A percentile compares a stretch with the other conserved stretches of the same genome.
Conservation (phyloP, 108 stramenopile species). For the Stephanodiscus triporus region DNA sequence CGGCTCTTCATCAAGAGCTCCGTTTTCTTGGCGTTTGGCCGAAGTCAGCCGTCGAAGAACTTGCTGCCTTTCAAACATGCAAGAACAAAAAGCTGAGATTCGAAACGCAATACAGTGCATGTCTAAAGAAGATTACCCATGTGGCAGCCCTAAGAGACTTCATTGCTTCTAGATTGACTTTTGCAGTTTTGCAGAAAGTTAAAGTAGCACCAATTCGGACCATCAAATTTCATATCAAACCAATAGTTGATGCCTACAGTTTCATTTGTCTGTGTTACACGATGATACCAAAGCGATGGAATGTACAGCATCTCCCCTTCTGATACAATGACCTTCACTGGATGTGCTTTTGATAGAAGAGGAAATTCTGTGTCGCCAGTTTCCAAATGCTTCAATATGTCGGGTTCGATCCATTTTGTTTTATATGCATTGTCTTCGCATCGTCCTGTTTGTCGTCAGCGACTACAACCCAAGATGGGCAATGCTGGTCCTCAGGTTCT, state of each 20-base stretch:
- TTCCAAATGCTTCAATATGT: slow-evolving; percentile 34
- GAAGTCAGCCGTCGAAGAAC: too few species aligned
- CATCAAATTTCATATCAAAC: slow-evolving; percentile 96
- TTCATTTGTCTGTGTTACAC: slow-evolving; percentile 88
- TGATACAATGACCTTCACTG: slow-evolving; percentile 42
- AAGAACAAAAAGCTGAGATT: too few species aligned
- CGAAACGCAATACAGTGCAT: too few species aligned
- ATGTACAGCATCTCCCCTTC: slow-evolving; percentile 84
- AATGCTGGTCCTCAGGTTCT: background rate
- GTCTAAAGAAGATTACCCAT: too few species aligned
- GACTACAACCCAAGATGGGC: slow-evolving; percentile 34
- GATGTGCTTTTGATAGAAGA: slow-evolving; percentile 42
- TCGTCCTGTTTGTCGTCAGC: slow-evolving; percentile 30
- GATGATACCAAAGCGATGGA: slow-evolving; percentile 95
- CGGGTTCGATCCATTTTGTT: slow-evolving; percentile 65
- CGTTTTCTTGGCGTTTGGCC: too few species aligned
- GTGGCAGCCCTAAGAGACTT: too few species aligned
- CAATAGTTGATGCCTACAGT: slow-evolving; percentile 96
- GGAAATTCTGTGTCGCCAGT: slow-evolving; percentile 16
- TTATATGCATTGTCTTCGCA: slow-evolving; percentile 15
- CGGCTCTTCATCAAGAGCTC: too few species aligned
- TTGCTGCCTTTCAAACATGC: too few species aligned
- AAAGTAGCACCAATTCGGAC: slow-evolving; percentile 77
- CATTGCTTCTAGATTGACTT: too few species aligned
- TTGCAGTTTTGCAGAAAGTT: slow-evolving; percentile 63